Evolutionary conservation across 345 rosid species (phyloP).

Genomic region (Eucalyptus curtisii): DNA sequence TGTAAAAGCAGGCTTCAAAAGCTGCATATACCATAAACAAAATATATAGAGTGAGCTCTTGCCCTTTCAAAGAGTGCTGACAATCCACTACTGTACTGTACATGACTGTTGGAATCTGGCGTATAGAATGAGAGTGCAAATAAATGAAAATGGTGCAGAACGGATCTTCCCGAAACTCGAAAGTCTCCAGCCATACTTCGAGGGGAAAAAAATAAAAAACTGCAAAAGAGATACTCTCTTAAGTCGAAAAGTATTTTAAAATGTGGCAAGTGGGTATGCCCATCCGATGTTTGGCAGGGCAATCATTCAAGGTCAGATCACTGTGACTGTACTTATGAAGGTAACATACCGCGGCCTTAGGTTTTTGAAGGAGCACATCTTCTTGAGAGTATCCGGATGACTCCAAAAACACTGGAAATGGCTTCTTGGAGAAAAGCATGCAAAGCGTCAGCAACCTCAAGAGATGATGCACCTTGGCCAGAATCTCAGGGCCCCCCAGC

Average conservation of each 20-base stretch:
- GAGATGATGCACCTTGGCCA: conserved; percentile 40
- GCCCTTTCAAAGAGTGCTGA: background rate
- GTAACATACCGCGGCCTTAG: conserved; percentile 84
- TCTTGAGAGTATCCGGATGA: conserved; percentile 60
- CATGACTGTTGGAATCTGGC: background rate
- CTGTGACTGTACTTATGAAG: background rate
- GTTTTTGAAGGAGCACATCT: conserved; percentile 86
- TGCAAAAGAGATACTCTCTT: background rate
- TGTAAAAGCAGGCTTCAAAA: conserved; percentile 95
- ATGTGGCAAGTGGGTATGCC: background rate
- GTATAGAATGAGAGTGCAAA: background rate
- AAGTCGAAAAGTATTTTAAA: background rate
- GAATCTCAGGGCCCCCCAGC: conserved; percentile 56
- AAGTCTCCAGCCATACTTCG: background rate
- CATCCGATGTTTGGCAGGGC: background rate
- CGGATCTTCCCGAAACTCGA: background rate
- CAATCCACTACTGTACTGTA: background rate
- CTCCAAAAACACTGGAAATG: conserved; percentile 81
- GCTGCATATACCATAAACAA: conserved; percentile 25
- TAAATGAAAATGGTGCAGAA: background rate
- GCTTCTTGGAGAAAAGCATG: conserved; percentile 89
- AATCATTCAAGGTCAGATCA: background rate
- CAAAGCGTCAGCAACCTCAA: conserved; percentile 73
- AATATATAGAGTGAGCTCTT: background rate
- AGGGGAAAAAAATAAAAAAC: background rate